These are phyloP conservation scores for Mucor piriformis DNA, from an alignment of 371 early-diverging fungal genomes.

Conservation along the genomic window DNA sequence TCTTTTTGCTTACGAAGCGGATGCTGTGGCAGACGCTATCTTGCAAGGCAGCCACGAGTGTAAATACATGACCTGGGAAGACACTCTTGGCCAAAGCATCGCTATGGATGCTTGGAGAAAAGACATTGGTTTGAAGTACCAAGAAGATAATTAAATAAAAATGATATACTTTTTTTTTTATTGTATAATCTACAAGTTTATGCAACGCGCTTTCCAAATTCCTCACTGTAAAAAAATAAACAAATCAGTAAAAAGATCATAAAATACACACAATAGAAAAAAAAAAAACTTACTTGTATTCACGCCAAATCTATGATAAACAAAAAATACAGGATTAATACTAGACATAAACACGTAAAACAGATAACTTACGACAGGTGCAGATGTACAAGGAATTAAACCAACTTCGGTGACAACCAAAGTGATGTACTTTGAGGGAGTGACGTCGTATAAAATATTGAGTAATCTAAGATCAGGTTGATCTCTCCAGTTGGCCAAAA, in stretches of 20 bases:
- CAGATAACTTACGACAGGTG: constrained; percentile 71
- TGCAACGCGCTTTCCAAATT: constrained; percentile 43
- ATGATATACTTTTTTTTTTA: not conserved
- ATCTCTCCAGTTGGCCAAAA: constrained; percentile 69
- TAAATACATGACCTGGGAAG: constrained; percentile 49
- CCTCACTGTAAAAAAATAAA: constrained; percentile 35
- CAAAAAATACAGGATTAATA: not conserved
- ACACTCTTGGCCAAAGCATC: constrained; percentile 40
- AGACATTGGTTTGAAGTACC: constrained; percentile 46
- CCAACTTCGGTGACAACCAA: constrained; percentile 95
- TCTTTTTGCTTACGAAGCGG: constrained; percentile 46
- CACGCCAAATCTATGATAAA: constrained; percentile 56
- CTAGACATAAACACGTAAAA: not conserved
- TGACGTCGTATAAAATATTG: constrained; percentile 91
- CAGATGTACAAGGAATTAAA: constrained; percentile 91
- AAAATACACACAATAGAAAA: not conserved
- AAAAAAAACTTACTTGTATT: constrained; percentile 51
- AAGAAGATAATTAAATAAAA: constrained; percentile 29
- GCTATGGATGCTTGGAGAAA: constrained; percentile 52
- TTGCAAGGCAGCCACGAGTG: constrained; percentile 36
- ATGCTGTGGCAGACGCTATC: constrained; percentile 46
- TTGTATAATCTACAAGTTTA: constrained; percentile 4
- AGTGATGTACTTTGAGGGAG: constrained; percentile 91
- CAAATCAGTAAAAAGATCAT: constrained; percentile 9
- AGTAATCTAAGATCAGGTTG: constrained; percentile 76